Conservation (phyloP, 148 eudicot species). For the Rhododendron griersonianum region DNA sequence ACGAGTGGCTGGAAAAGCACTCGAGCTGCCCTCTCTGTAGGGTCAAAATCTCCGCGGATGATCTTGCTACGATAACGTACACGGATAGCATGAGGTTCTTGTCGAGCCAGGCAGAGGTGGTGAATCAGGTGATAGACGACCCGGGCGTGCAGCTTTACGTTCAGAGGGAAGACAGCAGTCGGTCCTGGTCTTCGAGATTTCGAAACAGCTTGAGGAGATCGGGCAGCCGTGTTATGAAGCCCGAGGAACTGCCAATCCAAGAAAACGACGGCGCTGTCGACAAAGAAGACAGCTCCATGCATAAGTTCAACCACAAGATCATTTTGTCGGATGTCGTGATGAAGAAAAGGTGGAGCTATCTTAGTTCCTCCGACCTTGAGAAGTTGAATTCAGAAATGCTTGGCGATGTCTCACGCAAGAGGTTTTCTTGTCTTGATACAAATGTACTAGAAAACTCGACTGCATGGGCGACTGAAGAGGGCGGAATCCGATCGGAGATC, state of each 20-base stretch:
- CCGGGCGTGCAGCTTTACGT: slow-evolving; percentile 43
- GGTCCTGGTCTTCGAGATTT: slow-evolving; percentile 33
- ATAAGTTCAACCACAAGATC: slow-evolving; percentile 66
- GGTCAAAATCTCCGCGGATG: slow-evolving; percentile 39
- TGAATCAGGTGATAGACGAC: not conserved
- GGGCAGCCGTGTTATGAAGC: not conserved
- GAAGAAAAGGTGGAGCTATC: slow-evolving; percentile 74
- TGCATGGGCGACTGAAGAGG: slow-evolving; percentile 2
- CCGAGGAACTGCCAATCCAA: not conserved
- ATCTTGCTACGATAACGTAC: slow-evolving; percentile 20
- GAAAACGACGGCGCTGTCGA: not conserved
- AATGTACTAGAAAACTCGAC: not conserved
- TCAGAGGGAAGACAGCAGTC: slow-evolving; percentile 37
- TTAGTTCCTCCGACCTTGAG: slow-evolving; percentile 63
- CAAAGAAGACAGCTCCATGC: slow-evolving; percentile 16
- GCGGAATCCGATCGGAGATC: slow-evolving; percentile 17
- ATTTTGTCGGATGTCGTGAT: slow-evolving; percentile 57
- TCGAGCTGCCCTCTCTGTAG: slow-evolving; percentile 85
- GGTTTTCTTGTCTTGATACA: slow-evolving; percentile 28
- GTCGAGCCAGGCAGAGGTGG: slow-evolving; percentile 15
- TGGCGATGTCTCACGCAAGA: slow-evolving; percentile 34
- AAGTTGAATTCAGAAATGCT: slow-evolving; percentile 71
- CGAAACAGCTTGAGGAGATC: slow-evolving; percentile 46
- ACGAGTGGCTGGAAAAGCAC: slow-evolving; percentile 70
- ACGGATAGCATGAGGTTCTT: slow-evolving; percentile 41